A percentile compares a stretch with the other conserved stretches of the same genome.
These are phyloP conservation scores for Pyrenophora tritici-repentis DNA, from an alignment of 2,329 filamentous ascomycete genomes.

Conservation along the genomic window DNA sequence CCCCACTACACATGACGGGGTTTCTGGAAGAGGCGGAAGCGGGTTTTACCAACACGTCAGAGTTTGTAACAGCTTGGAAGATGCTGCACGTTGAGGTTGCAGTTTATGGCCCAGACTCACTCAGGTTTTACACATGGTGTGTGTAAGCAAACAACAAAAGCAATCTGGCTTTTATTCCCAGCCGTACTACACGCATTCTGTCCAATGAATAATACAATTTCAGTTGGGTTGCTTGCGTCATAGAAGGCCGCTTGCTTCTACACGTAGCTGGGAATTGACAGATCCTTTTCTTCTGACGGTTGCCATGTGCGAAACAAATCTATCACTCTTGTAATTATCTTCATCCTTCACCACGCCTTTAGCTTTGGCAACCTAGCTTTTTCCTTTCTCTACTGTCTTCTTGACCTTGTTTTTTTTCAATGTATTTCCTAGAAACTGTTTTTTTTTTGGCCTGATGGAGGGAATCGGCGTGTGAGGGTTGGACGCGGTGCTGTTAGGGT, in stretches of 20 bases:
- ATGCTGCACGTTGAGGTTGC: slow-evolving; percentile 1
- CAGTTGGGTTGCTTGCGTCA: too few species aligned
- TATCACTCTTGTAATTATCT: slow-evolving; percentile 11
- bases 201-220: too few species aligned
- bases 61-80: slow-evolving; percentile 1
- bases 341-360: not conserved
- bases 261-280: slow-evolving; percentile 1
- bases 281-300: not conserved
- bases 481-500: too few species aligned
- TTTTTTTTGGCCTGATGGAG: too few species aligned
- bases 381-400: not conserved
- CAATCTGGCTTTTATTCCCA: not conserved
- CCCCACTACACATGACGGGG: slow-evolving; percentile 12
- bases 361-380: not conserved
- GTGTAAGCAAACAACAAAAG: slow-evolving; percentile 6
- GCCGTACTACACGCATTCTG: not conserved
- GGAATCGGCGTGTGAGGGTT: too few species aligned
- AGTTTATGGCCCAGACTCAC: not conserved
- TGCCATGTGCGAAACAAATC: slow-evolving; percentile 6
- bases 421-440: too few species aligned
- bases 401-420: too few species aligned
- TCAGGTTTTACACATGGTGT: not conserved
- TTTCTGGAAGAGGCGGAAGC: not conserved
- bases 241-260: too few species aligned
- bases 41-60: not conserved